These are phyloP conservation scores for Leishmania tropica DNA, from an alignment of 208 protist species.

Conservation along the genomic window DNA sequence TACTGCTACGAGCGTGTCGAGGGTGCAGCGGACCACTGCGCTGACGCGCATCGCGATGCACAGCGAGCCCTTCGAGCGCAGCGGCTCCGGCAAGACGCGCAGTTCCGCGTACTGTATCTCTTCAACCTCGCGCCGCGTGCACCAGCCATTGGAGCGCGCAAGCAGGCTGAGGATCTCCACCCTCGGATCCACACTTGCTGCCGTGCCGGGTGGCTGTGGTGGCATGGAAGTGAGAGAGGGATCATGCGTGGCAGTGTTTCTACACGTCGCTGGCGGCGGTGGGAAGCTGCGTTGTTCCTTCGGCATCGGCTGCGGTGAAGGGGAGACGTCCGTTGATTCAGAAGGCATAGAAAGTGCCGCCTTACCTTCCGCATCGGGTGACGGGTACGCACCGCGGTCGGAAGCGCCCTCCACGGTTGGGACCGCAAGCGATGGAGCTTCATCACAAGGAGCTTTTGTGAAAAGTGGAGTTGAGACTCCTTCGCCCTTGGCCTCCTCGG, in stretches of 20 bases:
- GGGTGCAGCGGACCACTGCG: constrained; percentile 15
- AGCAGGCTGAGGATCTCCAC: constrained; percentile 19
- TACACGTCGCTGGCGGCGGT: neutral
- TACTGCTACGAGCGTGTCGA: constrained; percentile 16
- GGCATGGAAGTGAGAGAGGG: neutral
- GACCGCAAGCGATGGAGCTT: neutral
- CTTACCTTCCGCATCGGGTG: neutral
- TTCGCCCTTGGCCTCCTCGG: neutral
- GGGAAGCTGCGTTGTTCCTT: neutral
- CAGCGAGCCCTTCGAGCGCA: constrained; percentile 5
- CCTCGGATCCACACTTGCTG: neutral
- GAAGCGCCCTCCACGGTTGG: neutral
- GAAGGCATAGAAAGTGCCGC: neutral
- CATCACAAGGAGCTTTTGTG: neutral
- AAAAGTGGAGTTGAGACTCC: neutral
- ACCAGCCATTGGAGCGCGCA: constrained; percentile 26
- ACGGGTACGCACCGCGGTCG: neutral
- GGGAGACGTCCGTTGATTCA: neutral
- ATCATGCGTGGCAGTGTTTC: neutral
- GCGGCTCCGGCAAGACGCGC: constrained; percentile 11
- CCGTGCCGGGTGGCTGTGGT: neutral
- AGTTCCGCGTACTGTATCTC: constrained; percentile 28
- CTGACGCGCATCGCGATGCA: constrained; percentile 34
- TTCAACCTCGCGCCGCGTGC: constrained; percentile 13
- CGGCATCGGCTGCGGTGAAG: neutral